These are phyloP conservation scores for Brasilioporus rufonigricans DNA, from an alignment of 768 basidiomycete genomes.

Conservation along the genomic window DNA sequence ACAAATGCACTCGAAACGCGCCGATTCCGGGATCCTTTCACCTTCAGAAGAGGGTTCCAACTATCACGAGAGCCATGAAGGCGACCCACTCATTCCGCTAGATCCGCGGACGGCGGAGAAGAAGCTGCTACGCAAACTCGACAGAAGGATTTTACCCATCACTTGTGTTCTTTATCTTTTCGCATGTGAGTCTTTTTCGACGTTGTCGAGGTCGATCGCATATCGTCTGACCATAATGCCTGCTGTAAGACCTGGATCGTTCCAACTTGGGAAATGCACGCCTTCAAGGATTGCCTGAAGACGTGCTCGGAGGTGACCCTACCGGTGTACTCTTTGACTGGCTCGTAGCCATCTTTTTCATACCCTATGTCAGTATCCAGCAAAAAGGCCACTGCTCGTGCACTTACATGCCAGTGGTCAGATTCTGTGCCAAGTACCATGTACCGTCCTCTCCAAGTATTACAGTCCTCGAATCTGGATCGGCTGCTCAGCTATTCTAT, in stretches of 20 bases:
- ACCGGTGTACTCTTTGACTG: slow-evolving; percentile 73
- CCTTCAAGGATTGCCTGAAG: slow-evolving; percentile 64
- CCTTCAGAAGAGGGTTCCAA: slow-evolving; percentile 4
- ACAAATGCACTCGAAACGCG: slow-evolving; percentile 19
- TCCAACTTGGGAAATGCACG: slow-evolving; percentile 80
- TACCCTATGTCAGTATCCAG: slow-evolving; percentile 61
- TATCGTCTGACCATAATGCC: not conserved
- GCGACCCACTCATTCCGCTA: slow-evolving; percentile 19
- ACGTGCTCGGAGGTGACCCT: slow-evolving; percentile 64
- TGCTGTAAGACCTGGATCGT: slow-evolving; percentile 60
- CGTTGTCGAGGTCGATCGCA: not conserved
- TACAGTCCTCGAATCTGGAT: slow-evolving; percentile 70
- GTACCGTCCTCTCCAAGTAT: slow-evolving; percentile 63
- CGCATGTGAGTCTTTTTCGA: slow-evolving; percentile 53
- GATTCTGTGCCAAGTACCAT: slow-evolving; percentile 72
- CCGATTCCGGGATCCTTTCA: slow-evolving; percentile 1
- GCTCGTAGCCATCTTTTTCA: slow-evolving; percentile 75
- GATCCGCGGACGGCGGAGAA: slow-evolving; percentile 40
- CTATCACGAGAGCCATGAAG: slow-evolving; percentile 9
- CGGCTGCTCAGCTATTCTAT: slow-evolving; percentile 64
- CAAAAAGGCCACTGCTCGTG: not conserved
- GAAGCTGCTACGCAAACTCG: slow-evolving; percentile 61
- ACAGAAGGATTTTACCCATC: slow-evolving; percentile 66
- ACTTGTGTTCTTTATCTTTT: slow-evolving; percentile 73
- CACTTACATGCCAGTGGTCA: slow-evolving; percentile 26